Conservation (phyloP, 306 rosid genomes). For the Vigna angularis region DNA sequence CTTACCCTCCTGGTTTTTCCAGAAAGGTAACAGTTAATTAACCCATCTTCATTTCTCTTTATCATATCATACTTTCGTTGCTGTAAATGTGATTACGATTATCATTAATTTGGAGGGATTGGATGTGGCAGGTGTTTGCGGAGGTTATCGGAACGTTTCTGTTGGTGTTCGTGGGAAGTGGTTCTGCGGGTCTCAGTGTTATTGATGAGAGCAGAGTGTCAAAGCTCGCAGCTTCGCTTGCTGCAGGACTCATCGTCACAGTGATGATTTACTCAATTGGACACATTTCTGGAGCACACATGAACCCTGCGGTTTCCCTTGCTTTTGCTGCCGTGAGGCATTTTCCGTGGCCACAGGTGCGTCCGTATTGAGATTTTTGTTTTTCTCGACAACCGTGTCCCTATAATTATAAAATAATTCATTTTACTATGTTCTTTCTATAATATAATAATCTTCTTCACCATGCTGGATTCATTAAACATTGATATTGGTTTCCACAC, state of each 20-base stretch:
- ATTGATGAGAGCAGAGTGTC: slow-evolving; percentile 63
- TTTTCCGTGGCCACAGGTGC: slow-evolving; percentile 87
- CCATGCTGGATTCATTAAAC: no score
- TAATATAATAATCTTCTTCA: no score
- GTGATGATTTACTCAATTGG: slow-evolving; percentile 85
- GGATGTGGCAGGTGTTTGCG: slow-evolving; percentile 61
- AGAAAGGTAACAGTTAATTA: slow-evolving; percentile 48
- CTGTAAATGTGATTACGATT: background rate
- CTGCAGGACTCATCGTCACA: slow-evolving; percentile 73
- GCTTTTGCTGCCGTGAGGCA: slow-evolving; percentile 68
- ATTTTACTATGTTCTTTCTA: no score
- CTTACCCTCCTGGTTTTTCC: slow-evolving; percentile 62
- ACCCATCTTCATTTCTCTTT: no score
- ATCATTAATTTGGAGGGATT: background rate
- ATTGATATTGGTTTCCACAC: no score
- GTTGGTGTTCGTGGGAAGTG: slow-evolving; percentile 83
- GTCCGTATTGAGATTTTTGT: background rate
- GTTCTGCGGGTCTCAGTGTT: slow-evolving; percentile 60
- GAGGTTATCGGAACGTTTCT: slow-evolving; percentile 74
- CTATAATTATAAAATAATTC: no score
- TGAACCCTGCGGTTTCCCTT: slow-evolving; percentile 88
- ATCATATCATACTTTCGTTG: background rate
- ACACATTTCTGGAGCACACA: slow-evolving; percentile 91
- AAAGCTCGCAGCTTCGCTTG: slow-evolving; percentile 74
- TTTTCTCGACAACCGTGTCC: background rate